Conservation (phyloP, 345 rosid genomes). For the Ricinus communis region DNA sequence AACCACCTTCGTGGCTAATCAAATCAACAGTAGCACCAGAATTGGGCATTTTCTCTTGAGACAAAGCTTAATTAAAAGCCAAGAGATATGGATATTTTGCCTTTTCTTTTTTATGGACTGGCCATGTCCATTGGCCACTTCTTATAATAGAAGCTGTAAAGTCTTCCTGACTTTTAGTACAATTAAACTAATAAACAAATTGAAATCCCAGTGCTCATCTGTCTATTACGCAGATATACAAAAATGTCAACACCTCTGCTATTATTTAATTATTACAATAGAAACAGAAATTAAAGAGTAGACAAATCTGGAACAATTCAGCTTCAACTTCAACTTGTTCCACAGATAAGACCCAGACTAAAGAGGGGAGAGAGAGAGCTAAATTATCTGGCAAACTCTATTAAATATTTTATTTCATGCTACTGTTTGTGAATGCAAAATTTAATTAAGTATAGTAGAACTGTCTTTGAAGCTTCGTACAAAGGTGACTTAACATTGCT, state of each 20-base stretch:
- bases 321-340: slow-evolving; percentile 30
- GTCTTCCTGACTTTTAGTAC: neutral
- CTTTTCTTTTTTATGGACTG: neutral
- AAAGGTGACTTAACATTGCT: slow-evolving; percentile 2
- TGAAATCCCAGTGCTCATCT: slow-evolving; percentile 1
- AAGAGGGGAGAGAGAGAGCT: slow-evolving; percentile 34
- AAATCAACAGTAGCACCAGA: slow-evolving; percentile 28
- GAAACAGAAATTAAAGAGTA: neutral
- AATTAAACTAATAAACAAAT: slow-evolving; percentile 1
- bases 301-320: slow-evolving; percentile 25
- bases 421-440: neutral
- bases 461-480: slow-evolving; percentile 57
- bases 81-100: neutral
- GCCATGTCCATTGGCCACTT: neutral
- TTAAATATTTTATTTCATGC: too few species aligned
- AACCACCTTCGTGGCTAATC: slow-evolving; percentile 29
- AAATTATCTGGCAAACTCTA: slow-evolving; percentile 51
- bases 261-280: slow-evolving; percentile 8
- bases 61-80: too few species aligned
- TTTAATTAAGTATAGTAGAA: slow-evolving; percentile 9
- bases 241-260: slow-evolving; percentile 60
- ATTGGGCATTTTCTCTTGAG: slow-evolving; percentile 13
- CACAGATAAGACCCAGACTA: slow-evolving; percentile 27
- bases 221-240: slow-evolving; percentile 27
- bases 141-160: slow-evolving; percentile 9